Percentiles rank a stretch among this genome's conserved stretches.
Conservation (phyloP, 2,329 filamentous ascomycete genomes). For the Pestalotiopsis sp. region DNA sequence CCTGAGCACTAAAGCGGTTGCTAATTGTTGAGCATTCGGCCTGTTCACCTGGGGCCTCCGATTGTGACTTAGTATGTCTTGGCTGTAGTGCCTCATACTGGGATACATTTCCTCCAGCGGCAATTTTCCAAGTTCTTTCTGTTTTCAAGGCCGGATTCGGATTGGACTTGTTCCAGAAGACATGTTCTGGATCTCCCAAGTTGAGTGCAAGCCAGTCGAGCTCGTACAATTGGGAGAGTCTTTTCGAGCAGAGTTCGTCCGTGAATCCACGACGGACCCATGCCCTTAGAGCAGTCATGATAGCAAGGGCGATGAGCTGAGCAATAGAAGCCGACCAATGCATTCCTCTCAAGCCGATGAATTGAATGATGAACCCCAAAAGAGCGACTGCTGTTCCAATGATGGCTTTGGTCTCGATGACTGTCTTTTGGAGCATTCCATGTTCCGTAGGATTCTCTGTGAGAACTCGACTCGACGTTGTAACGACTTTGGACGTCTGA, state of each 20-base stretch:
- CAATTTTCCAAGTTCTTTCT: too few species aligned
- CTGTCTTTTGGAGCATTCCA: not conserved
- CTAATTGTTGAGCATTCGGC: not conserved
- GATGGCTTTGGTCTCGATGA: not conserved
- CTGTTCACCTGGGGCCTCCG: too few species aligned
- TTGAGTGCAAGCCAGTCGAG: not conserved
- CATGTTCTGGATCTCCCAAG: too few species aligned
- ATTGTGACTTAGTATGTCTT: too few species aligned
- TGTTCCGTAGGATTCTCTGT: not conserved
- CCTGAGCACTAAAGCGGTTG: not conserved
- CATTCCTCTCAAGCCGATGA: not conserved
- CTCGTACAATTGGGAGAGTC: not conserved
- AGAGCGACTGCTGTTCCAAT: not conserved
- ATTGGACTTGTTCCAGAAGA: too few species aligned
- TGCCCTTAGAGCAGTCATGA: not conserved
- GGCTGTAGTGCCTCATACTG: too few species aligned
- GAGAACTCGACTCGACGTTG: not conserved
- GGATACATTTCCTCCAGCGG: too few species aligned
- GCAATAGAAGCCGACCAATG: not conserved
- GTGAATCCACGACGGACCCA: not conserved
- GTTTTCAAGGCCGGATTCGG: too few species aligned
- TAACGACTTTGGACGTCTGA: not conserved
- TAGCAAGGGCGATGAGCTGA: not conserved
- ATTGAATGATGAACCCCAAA: not conserved
- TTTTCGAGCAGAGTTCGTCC: not conserved